Percentiles rank a stretch among this genome's conserved stretches.
phyloP scores from a whole-genome alignment of 495 filamentous ascomycete genomes.

The Jackrogersella minutella region DNA sequence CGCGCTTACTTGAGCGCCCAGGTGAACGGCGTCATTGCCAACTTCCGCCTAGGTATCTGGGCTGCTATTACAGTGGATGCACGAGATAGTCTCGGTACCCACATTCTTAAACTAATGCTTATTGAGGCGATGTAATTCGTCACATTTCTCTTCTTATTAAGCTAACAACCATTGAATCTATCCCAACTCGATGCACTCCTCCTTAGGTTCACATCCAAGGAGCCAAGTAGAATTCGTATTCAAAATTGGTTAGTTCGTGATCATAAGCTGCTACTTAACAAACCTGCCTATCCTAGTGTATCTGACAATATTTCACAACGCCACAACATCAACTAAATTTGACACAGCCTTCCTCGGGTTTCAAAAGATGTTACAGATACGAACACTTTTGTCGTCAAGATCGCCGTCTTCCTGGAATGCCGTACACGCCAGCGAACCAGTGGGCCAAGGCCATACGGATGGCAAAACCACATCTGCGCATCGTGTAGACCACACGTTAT shows the following conservation, averaged over 20 bases:
- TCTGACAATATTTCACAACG: neutral
- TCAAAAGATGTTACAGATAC: neutral
- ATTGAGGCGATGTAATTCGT: neutral
- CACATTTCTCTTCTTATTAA: neutral
- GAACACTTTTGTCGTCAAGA: neutral
- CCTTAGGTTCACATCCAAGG: neutral
- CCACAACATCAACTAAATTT: neutral
- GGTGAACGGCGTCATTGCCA: too few relatives aligned
- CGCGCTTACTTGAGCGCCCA: too few relatives aligned
- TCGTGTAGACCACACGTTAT: neutral
- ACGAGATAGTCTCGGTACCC: neutral
- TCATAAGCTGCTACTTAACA: neutral
- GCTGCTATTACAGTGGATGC: too few relatives aligned
- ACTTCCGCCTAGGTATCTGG: too few relatives aligned
- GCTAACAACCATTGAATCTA: neutral
- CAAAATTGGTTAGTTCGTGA: constrained; percentile 1
- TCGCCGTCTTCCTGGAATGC: too few relatives aligned
- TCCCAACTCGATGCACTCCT: neutral
- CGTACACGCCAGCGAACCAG: too few relatives aligned
- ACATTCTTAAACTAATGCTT: constrained; percentile 27
- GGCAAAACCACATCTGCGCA: too few relatives aligned
- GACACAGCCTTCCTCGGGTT: constrained; percentile 13
- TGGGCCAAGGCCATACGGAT: too few relatives aligned
- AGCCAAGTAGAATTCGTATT: constrained; percentile 13
- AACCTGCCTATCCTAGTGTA: too few relatives aligned